Evolutionary conservation across 768 basidiomycete genomes (phyloP), one percentile per base, ranked within the genome.

Genomic region (Suillus subaureus): DNA sequence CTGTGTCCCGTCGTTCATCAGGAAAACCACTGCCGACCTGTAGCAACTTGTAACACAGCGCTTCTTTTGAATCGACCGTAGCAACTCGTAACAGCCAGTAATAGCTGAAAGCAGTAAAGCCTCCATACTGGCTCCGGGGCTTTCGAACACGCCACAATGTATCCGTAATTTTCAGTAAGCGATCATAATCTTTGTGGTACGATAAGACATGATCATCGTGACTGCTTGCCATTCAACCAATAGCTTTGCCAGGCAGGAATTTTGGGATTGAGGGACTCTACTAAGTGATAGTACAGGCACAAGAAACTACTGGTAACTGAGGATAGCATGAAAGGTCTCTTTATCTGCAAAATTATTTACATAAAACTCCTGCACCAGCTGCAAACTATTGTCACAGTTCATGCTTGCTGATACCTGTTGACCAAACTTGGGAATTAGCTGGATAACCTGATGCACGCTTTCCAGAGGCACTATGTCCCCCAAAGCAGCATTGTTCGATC

Each of bases 311-410:
- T 52, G 51, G 51, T 52, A 52, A 28, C 51, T 52, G 7, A 52
- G 63, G 35, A 64, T 64, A 23, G 57, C 63, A 33, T 64, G 63
- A 5, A 49, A 49, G 12, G 47, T 49, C 23, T 49, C 47, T 23
- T 49, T 49, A 49, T 49, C n/a, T 49, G 65, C 60, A 9, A 66
- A 66, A 16, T 60, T 66, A n/a, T 66, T 66, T 21, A 66, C 43
- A 43, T 62, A 66, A 28, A 56, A 66, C 18, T 61, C 18, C 3
- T 28, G 26, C 0, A 18, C 56, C 7, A 58, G 26, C 33, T 64
- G 56, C 64, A 64, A 16, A 45, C 18, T 42, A 37, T 64, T 64
- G 28, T 64, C 9, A 28, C 43, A 33, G 11, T 35, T 58, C 33
- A 58, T 58, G 13, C 11, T 12, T 2, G 16, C 15, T 58, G 56